Evolutionary conservation across 495 filamentous ascomycete species (phyloP).

Genomic region (Lophiotrema nucula): DNA sequence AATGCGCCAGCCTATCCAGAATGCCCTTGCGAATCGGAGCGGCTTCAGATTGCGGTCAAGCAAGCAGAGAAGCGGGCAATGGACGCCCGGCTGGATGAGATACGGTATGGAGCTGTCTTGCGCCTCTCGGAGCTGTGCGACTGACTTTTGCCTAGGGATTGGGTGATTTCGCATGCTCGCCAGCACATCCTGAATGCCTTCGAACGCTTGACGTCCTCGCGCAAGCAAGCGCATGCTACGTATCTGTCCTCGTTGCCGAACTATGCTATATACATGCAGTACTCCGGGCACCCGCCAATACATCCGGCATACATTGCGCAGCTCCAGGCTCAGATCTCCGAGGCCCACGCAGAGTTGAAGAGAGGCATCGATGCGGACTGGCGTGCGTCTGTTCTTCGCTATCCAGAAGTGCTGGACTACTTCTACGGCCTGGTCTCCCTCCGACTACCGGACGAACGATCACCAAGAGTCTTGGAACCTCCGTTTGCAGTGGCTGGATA

Average conservation of each 20-base stretch:
- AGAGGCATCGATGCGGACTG: slow-evolving; percentile 73
- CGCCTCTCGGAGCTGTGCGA: slow-evolving; percentile 3
- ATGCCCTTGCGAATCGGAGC: slow-evolving; percentile 69
- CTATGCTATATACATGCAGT: slow-evolving; percentile 54
- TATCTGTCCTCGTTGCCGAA: slow-evolving; percentile 58
- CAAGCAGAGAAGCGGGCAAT: slow-evolving; percentile 66
- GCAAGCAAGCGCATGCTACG: slow-evolving; percentile 55
- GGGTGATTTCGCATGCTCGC: slow-evolving; percentile 69
- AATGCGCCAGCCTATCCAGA: slow-evolving; percentile 54
- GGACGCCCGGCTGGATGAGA: slow-evolving; percentile 60
- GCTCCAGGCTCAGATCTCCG: slow-evolving; percentile 49
- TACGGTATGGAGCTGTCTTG: slow-evolving; percentile 50
- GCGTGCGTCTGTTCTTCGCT: slow-evolving; percentile 64
- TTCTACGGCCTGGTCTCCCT: slow-evolving; percentile 66
- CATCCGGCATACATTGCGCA: slow-evolving; percentile 28
- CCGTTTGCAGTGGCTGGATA: slow-evolving; percentile 32
- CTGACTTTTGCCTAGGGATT: slow-evolving; percentile 48
- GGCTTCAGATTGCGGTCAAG: slow-evolving; percentile 62
- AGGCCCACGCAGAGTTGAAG: slow-evolving; percentile 60
- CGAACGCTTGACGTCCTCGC: slow-evolving; percentile 56
- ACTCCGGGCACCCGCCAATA: slow-evolving; percentile 40
- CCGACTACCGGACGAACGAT: slow-evolving; percentile 48
- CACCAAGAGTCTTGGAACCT: slow-evolving; percentile 25
- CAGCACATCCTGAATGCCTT: slow-evolving; percentile 70
- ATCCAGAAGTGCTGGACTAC: slow-evolving; percentile 72